Evolutionary conservation across 768 basidiomycete genomes (phyloP).

Genomic region (Chalciporus pseudorubinellus): DNA sequence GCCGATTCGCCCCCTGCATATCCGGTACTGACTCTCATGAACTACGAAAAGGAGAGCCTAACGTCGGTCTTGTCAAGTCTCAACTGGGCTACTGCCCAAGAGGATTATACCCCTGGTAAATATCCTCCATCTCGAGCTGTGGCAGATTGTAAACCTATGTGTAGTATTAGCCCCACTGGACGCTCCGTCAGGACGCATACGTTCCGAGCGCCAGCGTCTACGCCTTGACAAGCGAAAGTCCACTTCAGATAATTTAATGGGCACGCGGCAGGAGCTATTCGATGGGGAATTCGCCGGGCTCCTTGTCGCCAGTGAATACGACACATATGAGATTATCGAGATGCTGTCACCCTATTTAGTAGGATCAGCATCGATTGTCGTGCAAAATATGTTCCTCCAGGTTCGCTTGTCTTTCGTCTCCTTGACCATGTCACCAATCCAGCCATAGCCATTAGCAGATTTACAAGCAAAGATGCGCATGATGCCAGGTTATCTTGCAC

Average conservation of each 20-base stretch:
- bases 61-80: conserved; percentile 60
- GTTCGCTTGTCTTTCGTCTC: conserved; percentile 35
- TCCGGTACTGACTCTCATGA: conserved; percentile 81
- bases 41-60: conserved; percentile 61
- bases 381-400: conserved; percentile 81
- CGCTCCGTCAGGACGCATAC: conserved; percentile 52
- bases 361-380: conserved; percentile 84
- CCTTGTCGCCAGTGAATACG: conserved; percentile 80
- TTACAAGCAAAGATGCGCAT: conserved; percentile 69
- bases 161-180: conserved; percentile 62
- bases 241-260: conserved; percentile 58
- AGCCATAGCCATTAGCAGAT: conserved; percentile 65
- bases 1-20: conserved; percentile 92
- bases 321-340: conserved; percentile 77
- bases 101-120: conserved; percentile 68
- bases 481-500: conserved; percentile 66
- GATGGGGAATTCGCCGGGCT: conserved; percentile 89
- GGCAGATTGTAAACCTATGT: conserved; percentile 4
- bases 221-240: conserved; percentile 76
- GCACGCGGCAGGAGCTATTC: conserved; percentile 77
- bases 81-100: conserved; percentile 90
- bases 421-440: conserved; percentile 7
- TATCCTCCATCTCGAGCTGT: background rate
- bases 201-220: conserved; percentile 68
- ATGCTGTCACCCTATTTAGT: conserved; percentile 71